A percentile compares a stretch with the other conserved stretches of the same genome.
Evolutionary conservation across 2,329 filamentous ascomycete species (phyloP).

Genomic region (Claviceps lovelessii): DNA sequence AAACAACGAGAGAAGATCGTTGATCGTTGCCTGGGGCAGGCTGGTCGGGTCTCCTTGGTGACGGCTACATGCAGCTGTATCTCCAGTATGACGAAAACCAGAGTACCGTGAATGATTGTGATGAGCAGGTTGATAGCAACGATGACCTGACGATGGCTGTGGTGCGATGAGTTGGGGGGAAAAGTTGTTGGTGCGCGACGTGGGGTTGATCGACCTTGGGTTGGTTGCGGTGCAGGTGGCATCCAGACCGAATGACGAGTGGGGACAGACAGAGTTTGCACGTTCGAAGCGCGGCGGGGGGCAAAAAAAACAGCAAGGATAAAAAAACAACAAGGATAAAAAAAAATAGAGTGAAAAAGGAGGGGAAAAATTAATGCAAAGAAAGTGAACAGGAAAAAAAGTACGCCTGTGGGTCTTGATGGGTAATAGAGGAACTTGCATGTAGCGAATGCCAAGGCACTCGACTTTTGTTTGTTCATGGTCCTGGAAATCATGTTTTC

Average conservation of each 20-base stretch:
- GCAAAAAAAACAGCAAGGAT: neutral
- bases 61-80: neutral
- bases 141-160: neutral
- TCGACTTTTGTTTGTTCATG: too few relatives aligned
- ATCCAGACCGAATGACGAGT: neutral
- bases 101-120: neutral
- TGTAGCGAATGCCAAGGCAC: too few relatives aligned
- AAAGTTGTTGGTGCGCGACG: neutral
- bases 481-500: too few relatives aligned
- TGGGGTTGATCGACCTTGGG: neutral
- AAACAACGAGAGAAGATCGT: neutral
- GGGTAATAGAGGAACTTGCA: too few relatives aligned
- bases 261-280: neutral
- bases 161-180: neutral
- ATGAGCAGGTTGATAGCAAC: neutral
- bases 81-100: neutral
- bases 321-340: neutral
- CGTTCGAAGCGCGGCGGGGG: slow-evolving; percentile 1
- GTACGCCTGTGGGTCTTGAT: too few relatives aligned
- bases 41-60: neutral
- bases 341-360: neutral
- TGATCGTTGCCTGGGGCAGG: too few relatives aligned
- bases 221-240: neutral
- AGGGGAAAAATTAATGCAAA: neutral
- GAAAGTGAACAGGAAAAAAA: neutral